Evolutionary conservation across 192 early-diverging fungal species (phyloP), one percentile per base, ranked within the genome.

Genomic region (Coemansia sp.): DNA sequence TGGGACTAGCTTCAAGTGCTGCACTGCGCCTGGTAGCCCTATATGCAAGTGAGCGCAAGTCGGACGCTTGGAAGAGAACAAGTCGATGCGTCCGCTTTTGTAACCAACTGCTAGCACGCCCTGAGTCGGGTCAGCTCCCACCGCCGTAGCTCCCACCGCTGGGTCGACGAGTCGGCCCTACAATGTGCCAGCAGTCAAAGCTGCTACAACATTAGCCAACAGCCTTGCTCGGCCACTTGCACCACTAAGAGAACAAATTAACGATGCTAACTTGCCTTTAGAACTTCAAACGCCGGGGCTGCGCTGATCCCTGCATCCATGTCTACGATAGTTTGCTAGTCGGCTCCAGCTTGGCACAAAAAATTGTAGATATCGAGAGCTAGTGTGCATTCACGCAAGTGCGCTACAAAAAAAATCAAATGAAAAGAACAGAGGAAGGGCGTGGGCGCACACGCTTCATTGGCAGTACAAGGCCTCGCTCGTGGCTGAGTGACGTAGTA

Each of bases 51-150:
- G 63, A 0, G 60, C 26, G 38, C 45, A 50, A 31, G 65, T 51
- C 20, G 69, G 23, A 26, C 59, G 63, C 37, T 35, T 67, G 14
- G 43, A 38, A 3, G 62, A 37, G 60, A 65, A 65, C 51, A 81
- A 24, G 11, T 60, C 39, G n/a, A 81, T 66, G 23, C 18, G 21
- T 10, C 78, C 78, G 5, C 37, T 72, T 1, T 56, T 33, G 34
- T 66, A 63, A 11, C 78, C 78, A 20, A 75, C 60, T 10, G 78
- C 78, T 37, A 72, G 9, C 2, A 65, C 24, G 16, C 64, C 53
- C 56, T 81, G 78, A 9, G 40, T 55, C 20, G 78, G 78, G 14
- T 81, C 78, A n/a, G 48, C 66, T 8, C 59, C 69, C 7, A 71
- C 36, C 10, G 78, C 73, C 34, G 78, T 72, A 24, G 73, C 78